phyloP scores from a whole-genome alignment of 2,329 filamentous ascomycete species.

The Lachnellula cervina region DNA sequence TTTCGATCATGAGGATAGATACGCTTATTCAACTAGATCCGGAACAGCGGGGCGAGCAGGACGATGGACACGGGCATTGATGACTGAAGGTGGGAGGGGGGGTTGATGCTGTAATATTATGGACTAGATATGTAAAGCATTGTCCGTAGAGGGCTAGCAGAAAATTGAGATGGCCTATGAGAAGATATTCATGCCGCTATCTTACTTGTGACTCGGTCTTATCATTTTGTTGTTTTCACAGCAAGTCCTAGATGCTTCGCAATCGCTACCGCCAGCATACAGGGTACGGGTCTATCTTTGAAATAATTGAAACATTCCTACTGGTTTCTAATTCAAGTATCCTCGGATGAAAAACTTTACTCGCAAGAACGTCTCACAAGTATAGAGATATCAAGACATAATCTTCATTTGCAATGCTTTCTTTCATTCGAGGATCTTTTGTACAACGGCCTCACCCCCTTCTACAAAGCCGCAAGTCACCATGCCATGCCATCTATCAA shows the following conservation, averaged over 20 bases:
- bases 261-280: too few relatives aligned
- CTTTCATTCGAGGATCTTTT: conserved; percentile 25
- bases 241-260: too few relatives aligned
- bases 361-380: too few relatives aligned
- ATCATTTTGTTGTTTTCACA: too few relatives aligned
- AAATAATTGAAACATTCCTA: too few relatives aligned
- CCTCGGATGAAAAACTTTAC: too few relatives aligned
- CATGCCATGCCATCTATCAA: conserved; percentile 43
- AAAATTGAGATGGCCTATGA: conserved; percentile 1
- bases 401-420: conserved; percentile 6
- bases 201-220: too few relatives aligned
- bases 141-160: conserved; percentile 4
- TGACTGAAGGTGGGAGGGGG: conserved; percentile 12
- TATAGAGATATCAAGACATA: not conserved
- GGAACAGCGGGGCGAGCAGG: conserved; percentile 65
- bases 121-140: conserved; percentile 20
- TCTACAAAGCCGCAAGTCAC: conserved; percentile 34
- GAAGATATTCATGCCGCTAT: not conserved
- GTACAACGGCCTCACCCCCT: conserved; percentile 31
- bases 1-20: conserved; percentile 99
- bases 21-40: conserved; percentile 97
- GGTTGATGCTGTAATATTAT: conserved; percentile 26
- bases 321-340: too few relatives aligned
- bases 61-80: conserved; percentile 85
- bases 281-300: too few relatives aligned